Evolutionary conservation across 768 basidiomycete species (phyloP).

Genomic region (Strobilomyces dryophilus): DNA sequence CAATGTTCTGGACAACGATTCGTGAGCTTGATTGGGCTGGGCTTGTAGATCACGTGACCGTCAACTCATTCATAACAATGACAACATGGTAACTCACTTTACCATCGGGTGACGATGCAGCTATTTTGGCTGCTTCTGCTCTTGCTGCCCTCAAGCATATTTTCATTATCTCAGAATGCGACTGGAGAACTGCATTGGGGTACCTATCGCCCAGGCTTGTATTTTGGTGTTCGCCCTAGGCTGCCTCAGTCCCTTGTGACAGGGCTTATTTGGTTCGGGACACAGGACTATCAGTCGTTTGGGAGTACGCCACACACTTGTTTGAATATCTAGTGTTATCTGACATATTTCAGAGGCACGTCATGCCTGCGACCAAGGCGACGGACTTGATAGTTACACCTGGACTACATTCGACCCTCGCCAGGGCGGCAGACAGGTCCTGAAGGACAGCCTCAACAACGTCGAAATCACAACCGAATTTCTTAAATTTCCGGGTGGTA

Average conservation of each 20-base stretch:
- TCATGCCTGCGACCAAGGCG: slow-evolving; percentile 87
- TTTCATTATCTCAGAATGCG: slow-evolving; percentile 27
- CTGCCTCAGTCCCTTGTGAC: slow-evolving; percentile 89
- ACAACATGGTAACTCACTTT: not conserved
- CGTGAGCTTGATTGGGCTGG: too few relatives aligned
- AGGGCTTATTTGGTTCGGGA: slow-evolving; percentile 92
- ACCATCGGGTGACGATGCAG: slow-evolving; percentile 13
- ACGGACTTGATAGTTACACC: slow-evolving; percentile 75
- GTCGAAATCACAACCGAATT: slow-evolving; percentile 82
- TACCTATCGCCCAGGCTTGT: slow-evolving; percentile 87
- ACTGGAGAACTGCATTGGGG: slow-evolving; percentile 59
- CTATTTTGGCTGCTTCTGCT: slow-evolving; percentile 27
- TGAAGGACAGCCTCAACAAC: slow-evolving; percentile 80
- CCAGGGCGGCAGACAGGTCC: slow-evolving; percentile 79
- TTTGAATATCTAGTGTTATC: not conserved
- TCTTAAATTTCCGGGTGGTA: slow-evolving; percentile 79
- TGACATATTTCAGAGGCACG: slow-evolving; percentile 52
- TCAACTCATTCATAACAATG: too few relatives aligned
- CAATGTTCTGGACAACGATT: too few relatives aligned
- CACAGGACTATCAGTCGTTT: slow-evolving; percentile 75
- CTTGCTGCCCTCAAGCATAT: slow-evolving; percentile 13
- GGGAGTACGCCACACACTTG: slow-evolving; percentile 43
- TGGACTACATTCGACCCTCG: slow-evolving; percentile 88
- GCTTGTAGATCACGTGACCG: slow-evolving; percentile 2
- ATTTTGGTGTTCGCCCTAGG: slow-evolving; percentile 86